Percentiles rank a stretch among this genome's conserved stretches.
These are phyloP conservation scores for Xylaria sp. DNA, from an alignment of 2,329 filamentous ascomycete genomes.

Conservation along the genomic window DNA sequence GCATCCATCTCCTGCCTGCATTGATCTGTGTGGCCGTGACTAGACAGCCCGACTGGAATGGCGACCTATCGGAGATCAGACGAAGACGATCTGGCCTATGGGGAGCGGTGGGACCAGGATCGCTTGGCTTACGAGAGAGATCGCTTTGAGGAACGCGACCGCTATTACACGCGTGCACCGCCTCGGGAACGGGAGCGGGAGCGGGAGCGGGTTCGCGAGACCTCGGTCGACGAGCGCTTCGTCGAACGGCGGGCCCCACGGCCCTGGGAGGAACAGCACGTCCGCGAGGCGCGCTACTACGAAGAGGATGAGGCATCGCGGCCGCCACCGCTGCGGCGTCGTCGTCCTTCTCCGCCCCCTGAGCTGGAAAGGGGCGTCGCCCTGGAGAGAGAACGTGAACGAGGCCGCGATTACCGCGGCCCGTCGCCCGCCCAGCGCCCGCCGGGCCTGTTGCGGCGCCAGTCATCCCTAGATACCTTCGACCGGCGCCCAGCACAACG, in stretches of 20 bases:
- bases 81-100: conserved; percentile 53
- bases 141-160: conserved; percentile 65
- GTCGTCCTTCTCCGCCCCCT: conserved; percentile 54
- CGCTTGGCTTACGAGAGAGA: conserved; percentile 64
- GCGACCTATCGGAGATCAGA: conserved; percentile 39
- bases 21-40: not conserved
- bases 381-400: conserved; percentile 67
- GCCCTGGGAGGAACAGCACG: conserved; percentile 59
- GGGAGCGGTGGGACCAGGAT: conserved; percentile 66
- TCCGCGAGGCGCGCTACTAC: conserved; percentile 64
- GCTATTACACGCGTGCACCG: conserved; percentile 55
- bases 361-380: conserved; percentile 65
- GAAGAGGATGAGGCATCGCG: conserved; percentile 57
- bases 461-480: conserved; percentile 91
- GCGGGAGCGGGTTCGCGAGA: conserved; percentile 19
- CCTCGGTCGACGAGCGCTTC: conserved; percentile 60
- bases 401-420: conserved; percentile 61
- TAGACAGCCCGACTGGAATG: conserved; percentile 15
- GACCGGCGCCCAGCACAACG: conserved; percentile 74
- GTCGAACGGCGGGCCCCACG: conserved; percentile 56
- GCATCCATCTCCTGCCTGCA: not conserved
- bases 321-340: conserved; percentile 49
- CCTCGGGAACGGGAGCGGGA: conserved; percentile 41
- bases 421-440: conserved; percentile 71
- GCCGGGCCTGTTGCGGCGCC: conserved; percentile 74